Conservation (phyloP, 2,329 filamentous ascomycete species). For the Neopestalotiopsis rosae region DNA sequence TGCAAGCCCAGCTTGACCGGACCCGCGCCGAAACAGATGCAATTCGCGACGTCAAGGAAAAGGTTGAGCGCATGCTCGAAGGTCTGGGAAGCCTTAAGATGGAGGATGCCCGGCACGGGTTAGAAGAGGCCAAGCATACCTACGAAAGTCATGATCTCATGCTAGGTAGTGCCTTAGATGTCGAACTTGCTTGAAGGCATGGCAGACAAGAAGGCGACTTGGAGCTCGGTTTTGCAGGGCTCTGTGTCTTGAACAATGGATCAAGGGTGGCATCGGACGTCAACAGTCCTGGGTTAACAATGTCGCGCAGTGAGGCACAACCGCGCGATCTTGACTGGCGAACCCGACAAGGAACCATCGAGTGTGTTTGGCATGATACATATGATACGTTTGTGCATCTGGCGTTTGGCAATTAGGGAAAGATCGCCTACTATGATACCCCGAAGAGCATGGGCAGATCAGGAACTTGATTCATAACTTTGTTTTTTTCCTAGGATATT, state of each 20-base stretch:
- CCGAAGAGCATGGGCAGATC: background rate
- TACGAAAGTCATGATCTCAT: background rate
- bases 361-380: background rate
- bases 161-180: background rate
- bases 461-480: background rate
- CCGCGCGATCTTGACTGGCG: background rate
- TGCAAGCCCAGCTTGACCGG: constrained; percentile 82
- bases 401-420: constrained; percentile 4
- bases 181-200: background rate
- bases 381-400: background rate
- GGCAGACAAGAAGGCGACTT: background rate
- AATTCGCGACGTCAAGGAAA: constrained; percentile 70
- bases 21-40: constrained; percentile 75
- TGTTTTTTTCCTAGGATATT: background rate
- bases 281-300: background rate
- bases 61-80: constrained; percentile 75
- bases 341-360: background rate
- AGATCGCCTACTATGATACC: constrained; percentile 5
- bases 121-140: background rate
- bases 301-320: background rate
- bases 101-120: constrained; percentile 23
- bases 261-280: background rate
- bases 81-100: constrained; percentile 64
- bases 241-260: background rate
- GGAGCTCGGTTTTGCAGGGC: background rate